Evolutionary conservation across 2,329 filamentous ascomycete genomes (phyloP), one percentile per base, ranked within the genome.

Genomic region (Madurella fahalii): DNA sequence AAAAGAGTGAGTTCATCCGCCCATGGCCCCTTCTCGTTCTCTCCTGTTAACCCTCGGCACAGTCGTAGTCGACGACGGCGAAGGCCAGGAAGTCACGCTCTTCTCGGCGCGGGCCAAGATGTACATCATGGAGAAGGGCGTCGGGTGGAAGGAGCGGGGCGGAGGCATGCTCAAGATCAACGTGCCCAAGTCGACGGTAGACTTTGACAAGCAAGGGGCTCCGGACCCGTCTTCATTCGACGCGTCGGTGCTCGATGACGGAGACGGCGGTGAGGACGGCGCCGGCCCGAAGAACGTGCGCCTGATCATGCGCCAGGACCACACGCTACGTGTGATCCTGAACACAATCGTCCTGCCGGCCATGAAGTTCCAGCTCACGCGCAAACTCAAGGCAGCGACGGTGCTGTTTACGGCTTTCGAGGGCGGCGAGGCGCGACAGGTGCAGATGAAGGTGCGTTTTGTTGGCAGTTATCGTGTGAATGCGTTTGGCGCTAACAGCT

Each of bases 301-400:
- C 41, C 81, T 97, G 61, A 81, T 97, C 58, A 91, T 96, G 84
- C 86, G 93, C 16, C 90, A 95, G 62, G 92, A 96, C 65, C 90
- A 91, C 57, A 94, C 90, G 1, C 85, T 92, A 65, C 83, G 90
- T 18, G 84, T 97, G 51, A 85, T 96, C 58, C 77, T 97, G 48
- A 97, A 97, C 72, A 90, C 88, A 1, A 83, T 85, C 1, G 79
- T 97, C 56, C 82, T 90, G 56, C 86, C 89, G 54, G 82, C 85
- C 5, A 88, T 95, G 81, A 83, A 84, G 43, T 90, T 95, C 65
- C 86, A 90, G 57, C 83, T 91, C 49, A 87, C 87, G 63, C 85
- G 89, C 31, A 83, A 81, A 41, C 80, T 87, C 58, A 90, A 90
- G 69, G 80, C 83, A 43, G 78, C 90, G 46, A 80, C 82, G 50